Base-by-base conservation (phyloP, 352 stramenopile genomes). In the Globisporangium ultimum region DNA sequence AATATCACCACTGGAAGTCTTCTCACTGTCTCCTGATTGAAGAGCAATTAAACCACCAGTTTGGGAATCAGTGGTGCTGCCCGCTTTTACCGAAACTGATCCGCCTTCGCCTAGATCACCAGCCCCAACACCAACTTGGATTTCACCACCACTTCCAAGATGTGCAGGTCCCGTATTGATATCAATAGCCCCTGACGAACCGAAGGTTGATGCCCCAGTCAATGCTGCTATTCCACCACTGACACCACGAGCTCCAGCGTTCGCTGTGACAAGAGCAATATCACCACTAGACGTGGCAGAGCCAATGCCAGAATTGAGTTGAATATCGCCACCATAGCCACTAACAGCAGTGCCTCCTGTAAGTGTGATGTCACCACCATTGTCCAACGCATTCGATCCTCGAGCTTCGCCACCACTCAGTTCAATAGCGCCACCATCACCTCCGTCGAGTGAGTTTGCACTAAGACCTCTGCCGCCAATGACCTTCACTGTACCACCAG, bases 391-490 rank as follows among this genome's bases (percentile, higher is more conserved):
- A 48, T 91, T 91, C 56, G 82, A 84, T 43, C 95, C 95, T 65
- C 90, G 86, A 28, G 84, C 91, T 70, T 96, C 79, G 21, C 95
- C 95, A 50, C 92, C 93, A 18, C 65, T 68, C 34, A 98, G 75
- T 21, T 74, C 66, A 24, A 98, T 66, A 50, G 81, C 71, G 28
- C 93, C 92, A 20, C 95, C 95, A 60, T 97, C 87, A 52, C 95
- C 95, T 58, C 93, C 95, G 64, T 98, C 94, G 22, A 70, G 85
- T 8, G 78, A 72, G 67, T 97, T 84, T 45, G 84, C 78, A 50
- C 72, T 87, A 20, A 87, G 88, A 3, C 76, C 77, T 13, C 72
- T 58, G n/a, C 81, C 81, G 61, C 68, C 81, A 61, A 51, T 65
- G 45, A 91, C 18, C 9, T 42, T 58, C 8, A 86, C 74, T 34